Evolutionary conservation across 768 basidiomycete species (phyloP).

Genomic region (Lyophyllum decastes): DNA sequence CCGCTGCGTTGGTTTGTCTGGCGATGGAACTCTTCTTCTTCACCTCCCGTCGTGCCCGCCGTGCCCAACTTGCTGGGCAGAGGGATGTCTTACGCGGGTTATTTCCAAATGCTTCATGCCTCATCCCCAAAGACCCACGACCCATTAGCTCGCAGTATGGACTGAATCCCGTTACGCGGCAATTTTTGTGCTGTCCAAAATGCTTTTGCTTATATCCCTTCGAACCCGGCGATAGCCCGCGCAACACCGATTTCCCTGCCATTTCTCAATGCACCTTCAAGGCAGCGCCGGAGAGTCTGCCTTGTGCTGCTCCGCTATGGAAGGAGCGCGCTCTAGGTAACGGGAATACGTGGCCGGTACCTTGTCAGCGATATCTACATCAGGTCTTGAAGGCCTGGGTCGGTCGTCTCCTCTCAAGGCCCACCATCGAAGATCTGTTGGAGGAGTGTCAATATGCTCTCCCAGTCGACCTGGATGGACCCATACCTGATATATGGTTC

Average conservation of each 20-base stretch:
- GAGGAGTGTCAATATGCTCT: no score
- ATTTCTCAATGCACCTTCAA: conserved; percentile 9
- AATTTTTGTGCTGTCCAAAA: no score
- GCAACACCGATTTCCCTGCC: background rate
- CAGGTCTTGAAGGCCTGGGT: conserved; percentile 25
- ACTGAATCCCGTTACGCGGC: no score
- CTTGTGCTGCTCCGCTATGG: conserved; percentile 21
- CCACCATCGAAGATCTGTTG: conserved; percentile 27
- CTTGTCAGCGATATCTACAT: conserved; percentile 20
- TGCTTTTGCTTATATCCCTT: no score
- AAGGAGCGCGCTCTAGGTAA: conserved; percentile 1
- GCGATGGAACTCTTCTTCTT: background rate
- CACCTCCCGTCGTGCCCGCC: background rate
- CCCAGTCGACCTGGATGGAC: no score
- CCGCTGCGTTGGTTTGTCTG: background rate
- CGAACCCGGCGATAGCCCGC: background rate
- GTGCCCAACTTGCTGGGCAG: background rate
- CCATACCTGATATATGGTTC: no score
- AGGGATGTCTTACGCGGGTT: background rate
- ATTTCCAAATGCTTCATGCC: no score
- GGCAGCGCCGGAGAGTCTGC: conserved; percentile 5
- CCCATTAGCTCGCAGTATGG: no score
- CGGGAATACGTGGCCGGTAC: background rate
- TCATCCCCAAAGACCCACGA: no score
- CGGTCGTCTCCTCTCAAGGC: conserved; percentile 23